Evolutionary conservation across 2,329 filamentous ascomycete genomes (phyloP).

Genomic region (Aspergillus aculeatinus): DNA sequence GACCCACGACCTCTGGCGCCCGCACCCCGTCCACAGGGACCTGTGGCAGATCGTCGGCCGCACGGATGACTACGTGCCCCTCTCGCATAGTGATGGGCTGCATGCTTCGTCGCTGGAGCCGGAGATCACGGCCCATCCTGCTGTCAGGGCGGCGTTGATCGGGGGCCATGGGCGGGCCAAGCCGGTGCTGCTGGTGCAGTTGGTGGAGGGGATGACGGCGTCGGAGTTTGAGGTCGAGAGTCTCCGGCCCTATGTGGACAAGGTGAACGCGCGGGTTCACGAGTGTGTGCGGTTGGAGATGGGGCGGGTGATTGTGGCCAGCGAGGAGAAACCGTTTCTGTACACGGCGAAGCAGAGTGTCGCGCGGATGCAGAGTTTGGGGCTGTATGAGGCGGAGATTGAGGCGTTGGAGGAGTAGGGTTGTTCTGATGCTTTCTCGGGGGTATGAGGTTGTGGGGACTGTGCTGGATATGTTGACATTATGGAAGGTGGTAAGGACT

Average conservation of each 20-base stretch:
- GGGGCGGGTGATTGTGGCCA: constrained; percentile 18
- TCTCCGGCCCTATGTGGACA: constrained; percentile 20
- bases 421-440: no score
- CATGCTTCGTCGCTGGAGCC: constrained; percentile 25
- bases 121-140: constrained; percentile 21
- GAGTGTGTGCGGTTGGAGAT: constrained; percentile 18
- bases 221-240: not conserved
- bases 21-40: constrained; percentile 22
- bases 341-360: constrained; percentile 22
- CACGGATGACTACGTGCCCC: constrained; percentile 19
- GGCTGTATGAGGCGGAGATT: constrained; percentile 18
- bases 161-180: constrained; percentile 20
- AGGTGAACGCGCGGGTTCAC: constrained; percentile 20
- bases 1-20: constrained; percentile 25
- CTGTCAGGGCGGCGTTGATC: constrained; percentile 21
- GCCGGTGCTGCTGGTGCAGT: constrained; percentile 25
- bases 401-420: not conserved
- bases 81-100: constrained; percentile 22
- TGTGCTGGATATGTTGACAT: no score
- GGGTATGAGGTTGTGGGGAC: no score
- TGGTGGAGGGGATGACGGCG: not conserved
- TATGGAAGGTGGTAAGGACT: no score
- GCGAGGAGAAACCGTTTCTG: constrained; percentile 21
- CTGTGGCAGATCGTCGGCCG: constrained; percentile 29
- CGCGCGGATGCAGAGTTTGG: constrained; percentile 15